A percentile compares a stretch with the other conserved stretches of the same genome.
These are phyloP conservation scores for Colletotrichum sp. DNA, from an alignment of 2,329 filamentous ascomycete genomes.

Conservation along the genomic window DNA sequence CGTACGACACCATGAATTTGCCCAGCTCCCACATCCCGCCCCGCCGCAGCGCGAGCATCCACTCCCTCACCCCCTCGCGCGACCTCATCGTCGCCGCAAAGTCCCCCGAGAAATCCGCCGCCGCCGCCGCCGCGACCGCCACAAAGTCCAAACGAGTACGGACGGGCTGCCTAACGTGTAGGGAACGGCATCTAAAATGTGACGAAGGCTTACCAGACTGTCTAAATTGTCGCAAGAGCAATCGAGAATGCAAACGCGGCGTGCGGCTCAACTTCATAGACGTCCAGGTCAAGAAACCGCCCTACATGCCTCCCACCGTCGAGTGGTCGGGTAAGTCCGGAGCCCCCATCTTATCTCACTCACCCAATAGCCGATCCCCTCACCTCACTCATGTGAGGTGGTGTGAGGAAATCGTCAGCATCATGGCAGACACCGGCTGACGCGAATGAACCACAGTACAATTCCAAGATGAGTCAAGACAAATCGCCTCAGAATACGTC, in stretches of 20 bases:
- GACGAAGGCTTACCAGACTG: constrained; percentile 72
- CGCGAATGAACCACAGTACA: constrained; percentile 57
- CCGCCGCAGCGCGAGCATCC: constrained; percentile 20
- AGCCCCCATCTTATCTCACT: not conserved
- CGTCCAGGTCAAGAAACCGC: constrained; percentile 73
- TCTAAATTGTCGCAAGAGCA: constrained; percentile 88
- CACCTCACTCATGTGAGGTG: not conserved
- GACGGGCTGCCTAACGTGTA: constrained; percentile 89
- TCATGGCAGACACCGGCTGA: not conserved
- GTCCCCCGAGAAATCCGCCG: constrained; percentile 14
- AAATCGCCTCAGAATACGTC: constrained; percentile 89
- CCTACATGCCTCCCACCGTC: constrained; percentile 62
- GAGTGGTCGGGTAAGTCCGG: constrained; percentile 66
- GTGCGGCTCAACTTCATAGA: constrained; percentile 92
- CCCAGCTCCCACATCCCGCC: constrained; percentile 23
- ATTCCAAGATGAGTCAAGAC: constrained; percentile 87
- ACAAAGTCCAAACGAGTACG: constrained; percentile 83
- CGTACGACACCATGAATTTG: constrained; percentile 11
- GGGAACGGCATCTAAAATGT: constrained; percentile 89
- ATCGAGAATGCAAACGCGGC: constrained; percentile 82
- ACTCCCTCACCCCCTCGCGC: constrained; percentile 19
- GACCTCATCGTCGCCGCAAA: constrained; percentile 14
- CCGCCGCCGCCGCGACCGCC: constrained; percentile 23
- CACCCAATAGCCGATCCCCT: not conserved
- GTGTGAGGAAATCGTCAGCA: not conserved